A percentile compares a stretch with the other conserved stretches of the same genome.
Evolutionary conservation across 78 protist genomes (phyloP).

Genomic region (Emiliania huxleyi): DNA sequence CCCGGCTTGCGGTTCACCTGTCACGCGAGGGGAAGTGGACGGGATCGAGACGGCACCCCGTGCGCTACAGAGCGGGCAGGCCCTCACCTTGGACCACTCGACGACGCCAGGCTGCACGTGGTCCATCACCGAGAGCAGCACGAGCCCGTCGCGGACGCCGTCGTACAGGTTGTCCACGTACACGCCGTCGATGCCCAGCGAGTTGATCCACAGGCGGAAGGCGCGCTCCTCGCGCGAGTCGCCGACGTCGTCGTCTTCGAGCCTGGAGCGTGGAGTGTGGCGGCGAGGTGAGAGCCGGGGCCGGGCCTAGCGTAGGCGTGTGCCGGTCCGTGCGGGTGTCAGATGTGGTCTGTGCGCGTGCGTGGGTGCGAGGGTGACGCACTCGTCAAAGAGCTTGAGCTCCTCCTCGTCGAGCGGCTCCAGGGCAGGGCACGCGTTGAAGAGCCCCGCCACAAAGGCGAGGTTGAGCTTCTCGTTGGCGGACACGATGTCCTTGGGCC

Average conservation of each 20-base stretch:
- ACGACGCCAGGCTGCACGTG: slow-evolving; percentile 64
- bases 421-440: slow-evolving; percentile 61
- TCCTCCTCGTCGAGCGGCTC: slow-evolving; percentile 28
- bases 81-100: slow-evolving; percentile 37
- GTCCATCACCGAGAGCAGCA: slow-evolving; percentile 65
- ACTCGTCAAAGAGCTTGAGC: not conserved
- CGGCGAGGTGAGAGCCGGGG: too few relatives aligned
- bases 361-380: too few relatives aligned
- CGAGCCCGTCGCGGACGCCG: slow-evolving; percentile 68
- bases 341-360: too few relatives aligned
- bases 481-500: slow-evolving; percentile 73
- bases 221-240: slow-evolving; percentile 79
- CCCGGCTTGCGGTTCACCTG: slow-evolving; percentile 52
- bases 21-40: not conserved
- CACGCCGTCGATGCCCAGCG: slow-evolving; percentile 54
- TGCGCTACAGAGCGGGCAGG: not conserved
- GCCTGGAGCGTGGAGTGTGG: too few relatives aligned
- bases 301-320: too few relatives aligned
- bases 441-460: slow-evolving; percentile 91
- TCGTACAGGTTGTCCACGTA: slow-evolving; percentile 63
- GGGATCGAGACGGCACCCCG: not conserved
- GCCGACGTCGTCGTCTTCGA: slow-evolving; percentile 39
- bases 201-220: slow-evolving; percentile 78
- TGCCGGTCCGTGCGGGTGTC: too few relatives aligned
- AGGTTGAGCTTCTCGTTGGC: slow-evolving; percentile 89